Conservation (phyloP, 805 yeast genomes). For the Debaryomyces castellii region DNA sequence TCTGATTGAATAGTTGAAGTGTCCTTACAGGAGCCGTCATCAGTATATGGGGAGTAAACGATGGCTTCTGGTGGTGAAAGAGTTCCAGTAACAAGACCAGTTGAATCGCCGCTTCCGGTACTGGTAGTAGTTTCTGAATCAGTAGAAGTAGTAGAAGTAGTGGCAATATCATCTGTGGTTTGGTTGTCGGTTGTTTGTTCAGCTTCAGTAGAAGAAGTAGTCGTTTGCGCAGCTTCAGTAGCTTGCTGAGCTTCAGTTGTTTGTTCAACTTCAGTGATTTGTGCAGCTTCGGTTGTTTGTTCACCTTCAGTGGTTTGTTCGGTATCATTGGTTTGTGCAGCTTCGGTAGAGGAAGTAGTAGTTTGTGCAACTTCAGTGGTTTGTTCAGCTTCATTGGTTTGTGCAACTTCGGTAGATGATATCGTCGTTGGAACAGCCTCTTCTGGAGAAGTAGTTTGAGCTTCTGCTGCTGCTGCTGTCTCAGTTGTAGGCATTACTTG, state of each 20-base stretch:
- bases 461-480: conserved; percentile 9
- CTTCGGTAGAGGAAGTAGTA: conserved; percentile 11
- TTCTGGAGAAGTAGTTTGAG: too few species aligned
- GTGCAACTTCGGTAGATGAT: conserved; percentile 9
- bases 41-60: conserved; percentile 77
- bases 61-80: conserved; percentile 52
- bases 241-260: conserved; percentile 9
- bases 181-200: conserved; percentile 6
- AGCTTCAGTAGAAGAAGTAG: conserved; percentile 12
- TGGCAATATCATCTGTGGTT: conserved; percentile 9
- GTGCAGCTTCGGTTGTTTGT: conserved; percentile 15
- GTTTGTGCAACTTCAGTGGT: conserved; percentile 14
- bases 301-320: conserved; percentile 22
- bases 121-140: conserved; percentile 12
- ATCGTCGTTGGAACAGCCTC: conserved; percentile 14
- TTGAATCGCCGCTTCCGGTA: conserved; percentile 14
- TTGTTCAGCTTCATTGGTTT: conserved; percentile 9
- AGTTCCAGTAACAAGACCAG: background rate
- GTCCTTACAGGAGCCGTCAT: conserved; percentile 67
- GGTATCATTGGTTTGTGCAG: conserved; percentile 26
- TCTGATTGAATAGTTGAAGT: conserved; percentile 55
- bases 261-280: conserved; percentile 1
- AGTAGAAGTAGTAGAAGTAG: conserved; percentile 14
- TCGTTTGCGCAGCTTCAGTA: conserved; percentile 13
- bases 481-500: conserved; percentile 1